Evolutionary conservation across 1,284 basidiomycete genomes (phyloP), one percentile per base, ranked within the genome.

Genomic region (Cystobasidium slooffiae): DNA sequence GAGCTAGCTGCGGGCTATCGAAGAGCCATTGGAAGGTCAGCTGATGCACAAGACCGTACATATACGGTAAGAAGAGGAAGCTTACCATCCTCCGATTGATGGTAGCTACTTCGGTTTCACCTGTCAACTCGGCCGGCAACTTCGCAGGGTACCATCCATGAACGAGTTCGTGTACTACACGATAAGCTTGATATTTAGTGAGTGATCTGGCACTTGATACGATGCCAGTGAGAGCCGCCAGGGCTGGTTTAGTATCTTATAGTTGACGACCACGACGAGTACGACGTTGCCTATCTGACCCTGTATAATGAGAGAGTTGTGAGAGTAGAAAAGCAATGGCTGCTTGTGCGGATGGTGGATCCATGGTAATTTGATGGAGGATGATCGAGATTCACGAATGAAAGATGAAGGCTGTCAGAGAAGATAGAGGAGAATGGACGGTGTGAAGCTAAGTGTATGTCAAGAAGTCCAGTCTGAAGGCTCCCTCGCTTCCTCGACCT

Each of bases 171-270:
- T 66, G 51, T 43, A 22, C 24, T 20, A 66, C 64, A 18, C 64
- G 16, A 18, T 52, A 51, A 43, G 64, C 64, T 20, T 66, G 64
- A 51, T n/a, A 18, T 22, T 22, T 31, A 43, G 64, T 66, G 51
- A 66, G 64, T 9, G 39, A 10, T 41, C 53, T 66, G 31, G 64
- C 64, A 66, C 53, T 66, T 20, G 64, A 39, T 16, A 53, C 24
- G 31, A 66, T 20, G 9, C 64, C 44, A 46, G n/a, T 41, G 61
- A 20, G 61, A 31, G 16, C 47, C 47, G 14, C 47, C 47, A 51
- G 37, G 43, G 12, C 61, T 63, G 61, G 61, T 49, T 49, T 49
- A 47, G 9, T 20, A 49, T 22, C 43, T 51, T 20, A 16, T 20
- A 16, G 3, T 51, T 51, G 31, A 31, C 47, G 47, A 16, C 47